phyloP scores from a whole-genome alignment of 139 green algal species.

The Volvox reticuliferus region DNA sequence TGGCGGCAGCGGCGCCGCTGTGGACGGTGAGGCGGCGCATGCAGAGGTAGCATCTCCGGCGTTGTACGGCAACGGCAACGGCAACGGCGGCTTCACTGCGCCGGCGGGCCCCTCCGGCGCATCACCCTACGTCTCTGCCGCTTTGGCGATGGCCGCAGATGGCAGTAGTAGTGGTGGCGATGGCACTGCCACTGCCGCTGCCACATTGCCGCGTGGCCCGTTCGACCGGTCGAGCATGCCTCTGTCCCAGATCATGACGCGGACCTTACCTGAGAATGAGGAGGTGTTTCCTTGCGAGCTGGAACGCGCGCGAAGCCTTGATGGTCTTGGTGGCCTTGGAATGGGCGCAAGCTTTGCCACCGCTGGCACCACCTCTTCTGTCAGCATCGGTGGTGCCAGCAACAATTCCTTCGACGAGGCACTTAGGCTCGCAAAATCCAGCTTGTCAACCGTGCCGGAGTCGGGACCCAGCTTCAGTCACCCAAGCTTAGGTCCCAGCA shows the following conservation, averaged over 20 bases:
- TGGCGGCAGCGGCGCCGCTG: too few species aligned
- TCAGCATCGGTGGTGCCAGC: background rate
- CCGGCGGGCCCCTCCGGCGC: background rate
- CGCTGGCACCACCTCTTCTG: background rate
- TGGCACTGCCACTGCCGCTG: background rate
- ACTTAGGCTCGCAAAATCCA: background rate
- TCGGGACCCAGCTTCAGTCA: background rate
- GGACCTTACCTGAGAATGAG: background rate
- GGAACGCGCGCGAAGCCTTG: background rate
- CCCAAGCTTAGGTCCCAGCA: background rate
- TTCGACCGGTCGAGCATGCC: conserved; percentile 20
- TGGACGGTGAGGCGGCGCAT: too few species aligned
- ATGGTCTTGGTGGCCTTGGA: background rate
- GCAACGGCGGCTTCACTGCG: background rate
- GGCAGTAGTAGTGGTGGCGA: background rate
- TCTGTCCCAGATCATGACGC: background rate
- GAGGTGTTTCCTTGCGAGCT: background rate
- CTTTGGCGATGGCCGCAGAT: background rate
- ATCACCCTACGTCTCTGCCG: background rate
- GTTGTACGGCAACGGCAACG: background rate
- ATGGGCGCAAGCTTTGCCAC: background rate
- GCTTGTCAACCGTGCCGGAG: conserved; percentile 24
- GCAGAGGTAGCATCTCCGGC: background rate
- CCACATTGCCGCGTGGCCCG: background rate
- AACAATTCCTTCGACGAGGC: background rate